Evolutionary conservation across 73 alveolate genomes (phyloP), one percentile per base, ranked within the genome.

Genomic region (Paramecium biaurelia): DNA sequence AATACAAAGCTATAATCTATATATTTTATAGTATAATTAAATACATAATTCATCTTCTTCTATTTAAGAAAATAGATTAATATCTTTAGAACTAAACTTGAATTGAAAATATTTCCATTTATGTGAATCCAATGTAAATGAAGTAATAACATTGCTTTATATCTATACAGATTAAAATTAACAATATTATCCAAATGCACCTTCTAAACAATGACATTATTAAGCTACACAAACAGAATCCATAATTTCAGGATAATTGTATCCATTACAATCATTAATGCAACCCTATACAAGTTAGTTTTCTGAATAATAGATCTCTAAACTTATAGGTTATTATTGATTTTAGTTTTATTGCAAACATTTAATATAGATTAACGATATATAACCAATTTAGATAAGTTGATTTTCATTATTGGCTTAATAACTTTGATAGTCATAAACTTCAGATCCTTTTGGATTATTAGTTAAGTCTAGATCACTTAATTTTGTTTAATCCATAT

Each of bases 241-340:
- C 23, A 12, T 14, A 18, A 23, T 21, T 3, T 26, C 30, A 43
- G 90, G 70, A 14, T 35, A 35, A 14, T 47, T 45, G 43, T 79
- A 79, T 79, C 90, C 90, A 43, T 45, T 45, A 34, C 90, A 79
- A 14, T 79, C 90, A 24, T 79, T 79, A 2, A 47, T 45, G 14
- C 90, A 79, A 12, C 84, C 84, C 26, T 14, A 10, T 0, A 20
- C 21, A 18, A 18, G 28, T 18, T 53, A 1, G 8, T 18, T 53
- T 18, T 53, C 68, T 0, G 34, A 53, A 53, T 53, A 53, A 53
- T 53, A 53, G 30, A 53, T 53, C 32, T 53, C 68, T 18, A 53
- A 11, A 53, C 30, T 18, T 12, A 53, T 53, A 20, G 34, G 68
- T 5, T 18, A n/a, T 6, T 18, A n/a, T 53, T 53, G 32, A 53